A percentile compares a stretch with the other conserved stretches of the same genome.
Evolutionary conservation across 2,329 filamentous ascomycete species (phyloP).

Genomic region (Orbilia blumenaviensis): DNA sequence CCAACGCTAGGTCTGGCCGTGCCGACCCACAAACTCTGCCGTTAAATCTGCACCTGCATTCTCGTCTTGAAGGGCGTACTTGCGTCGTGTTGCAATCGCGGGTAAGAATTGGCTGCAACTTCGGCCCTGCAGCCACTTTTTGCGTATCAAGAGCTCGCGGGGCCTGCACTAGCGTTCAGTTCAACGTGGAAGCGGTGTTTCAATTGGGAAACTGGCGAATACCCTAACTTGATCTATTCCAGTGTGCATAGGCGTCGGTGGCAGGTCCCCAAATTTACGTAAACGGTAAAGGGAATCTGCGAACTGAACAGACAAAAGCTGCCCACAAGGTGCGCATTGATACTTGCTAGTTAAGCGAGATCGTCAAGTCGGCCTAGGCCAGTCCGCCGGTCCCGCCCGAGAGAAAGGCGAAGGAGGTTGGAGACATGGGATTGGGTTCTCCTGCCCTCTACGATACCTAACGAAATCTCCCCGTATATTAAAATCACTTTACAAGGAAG

Average conservation of each 20-base stretch:
- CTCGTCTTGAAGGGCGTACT: not conserved
- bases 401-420: not conserved
- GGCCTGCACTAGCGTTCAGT: not conserved
- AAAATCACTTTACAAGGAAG: too few species aligned
- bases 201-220: not conserved
- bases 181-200: not conserved
- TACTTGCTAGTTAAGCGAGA: too few species aligned
- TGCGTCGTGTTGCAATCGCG: constrained; percentile 6
- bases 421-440: too few species aligned
- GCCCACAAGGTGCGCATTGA: too few species aligned
- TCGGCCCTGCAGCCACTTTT: too few species aligned
- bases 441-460: too few species aligned
- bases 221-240: not conserved
- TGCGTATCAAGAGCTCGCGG: not conserved
- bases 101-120: not conserved
- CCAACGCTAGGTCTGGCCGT: not conserved
- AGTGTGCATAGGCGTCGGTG: not conserved
- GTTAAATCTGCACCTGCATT: not conserved
- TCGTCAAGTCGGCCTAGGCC: too few species aligned
- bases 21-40: not conserved
- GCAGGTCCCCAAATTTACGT: not conserved
- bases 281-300: not conserved
- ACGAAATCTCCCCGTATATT: too few species aligned
- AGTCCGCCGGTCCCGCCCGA: not conserved
- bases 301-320: too few species aligned